Conservation (phyloP, 2,329 filamentous ascomycete genomes). For the Apiospora sp. region DNA sequence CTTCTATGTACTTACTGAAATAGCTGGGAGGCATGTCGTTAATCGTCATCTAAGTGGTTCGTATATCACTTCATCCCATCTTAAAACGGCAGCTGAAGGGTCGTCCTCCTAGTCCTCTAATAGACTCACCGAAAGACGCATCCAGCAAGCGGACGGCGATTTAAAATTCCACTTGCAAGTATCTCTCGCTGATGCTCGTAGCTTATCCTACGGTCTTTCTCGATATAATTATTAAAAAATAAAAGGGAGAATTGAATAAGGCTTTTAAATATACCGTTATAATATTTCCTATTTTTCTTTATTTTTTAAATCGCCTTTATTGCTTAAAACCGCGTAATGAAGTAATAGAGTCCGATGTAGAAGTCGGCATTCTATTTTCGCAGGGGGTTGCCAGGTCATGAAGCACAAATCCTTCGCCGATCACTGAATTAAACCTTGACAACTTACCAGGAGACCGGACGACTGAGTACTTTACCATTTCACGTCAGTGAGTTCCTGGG, state of each 20-base stretch:
- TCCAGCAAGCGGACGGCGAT: no score
- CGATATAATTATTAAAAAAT: no score
- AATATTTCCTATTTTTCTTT: no score
- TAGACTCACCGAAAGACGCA: constrained; percentile 12
- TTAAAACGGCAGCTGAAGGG: not conserved
- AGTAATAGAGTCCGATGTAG: no score
- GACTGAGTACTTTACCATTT: not conserved
- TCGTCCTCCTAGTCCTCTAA: not conserved
- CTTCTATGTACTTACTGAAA: not conserved
- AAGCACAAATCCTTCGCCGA: not conserved
- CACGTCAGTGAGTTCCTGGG: not conserved
- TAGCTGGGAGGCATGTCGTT: not conserved
- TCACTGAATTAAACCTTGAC: not conserved
- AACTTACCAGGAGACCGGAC: constrained; percentile 5
- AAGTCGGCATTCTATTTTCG: no score
- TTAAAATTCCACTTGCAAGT: no score
- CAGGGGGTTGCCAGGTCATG: not conserved
- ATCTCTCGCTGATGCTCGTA: no score
- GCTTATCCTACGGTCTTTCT: no score
- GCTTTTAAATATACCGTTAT: no score
- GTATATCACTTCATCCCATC: not conserved
- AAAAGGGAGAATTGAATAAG: no score
- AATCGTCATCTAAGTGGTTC: not conserved
- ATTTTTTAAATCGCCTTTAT: no score
- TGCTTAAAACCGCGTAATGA: no score